Percentiles rank a stretch among this genome's conserved stretches.
Conservation (phyloP, 371 early-diverging fungal species). For the Mortierella sp. region DNA sequence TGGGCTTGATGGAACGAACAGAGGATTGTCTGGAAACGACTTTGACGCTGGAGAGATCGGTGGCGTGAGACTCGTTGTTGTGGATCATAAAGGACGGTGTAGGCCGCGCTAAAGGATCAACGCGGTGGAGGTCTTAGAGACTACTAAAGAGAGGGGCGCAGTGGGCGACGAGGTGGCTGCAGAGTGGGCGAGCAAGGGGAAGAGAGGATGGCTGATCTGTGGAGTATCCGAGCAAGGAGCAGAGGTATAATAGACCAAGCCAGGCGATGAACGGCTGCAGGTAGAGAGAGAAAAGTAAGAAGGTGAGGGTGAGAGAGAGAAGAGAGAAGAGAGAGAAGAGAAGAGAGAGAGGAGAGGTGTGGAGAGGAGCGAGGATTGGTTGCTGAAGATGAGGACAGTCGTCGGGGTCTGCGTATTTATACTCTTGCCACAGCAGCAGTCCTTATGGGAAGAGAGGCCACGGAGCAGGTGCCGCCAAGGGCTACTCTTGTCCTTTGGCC, state of each 20-base stretch:
- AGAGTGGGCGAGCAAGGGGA: background rate
- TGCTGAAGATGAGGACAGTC: no score
- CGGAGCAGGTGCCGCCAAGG: no score
- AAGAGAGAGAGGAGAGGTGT: background rate
- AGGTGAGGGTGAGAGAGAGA: background rate
- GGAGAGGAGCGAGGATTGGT: slow-evolving; percentile 6
- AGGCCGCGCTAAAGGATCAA: no score
- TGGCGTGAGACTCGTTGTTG: slow-evolving; percentile 22
- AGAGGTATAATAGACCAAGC: no score
- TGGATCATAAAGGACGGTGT: background rate
- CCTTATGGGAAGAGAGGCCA: no score
- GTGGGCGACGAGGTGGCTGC: no score
- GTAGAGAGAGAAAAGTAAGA: background rate
- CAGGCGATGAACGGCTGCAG: background rate
- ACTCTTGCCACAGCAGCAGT: background rate
- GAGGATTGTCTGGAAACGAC: slow-evolving; percentile 35
- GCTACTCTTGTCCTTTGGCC: no score
- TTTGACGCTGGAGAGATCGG: slow-evolving; percentile 28
- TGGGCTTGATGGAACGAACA: slow-evolving; percentile 25
- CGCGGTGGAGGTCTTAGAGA: no score
- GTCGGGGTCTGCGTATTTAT: slow-evolving; percentile 8
- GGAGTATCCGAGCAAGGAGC: no score
- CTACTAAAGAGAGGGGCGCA: no score
- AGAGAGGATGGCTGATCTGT: slow-evolving; percentile 1
- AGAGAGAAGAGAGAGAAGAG: slow-evolving; percentile 5